Percentiles rank a stretch among this genome's conserved stretches.
Conservation (phyloP, 176 grass and related monocot species). For the Sorghum bicolor region Sorghum_bicolor_NCBIv3 NC_012879.2:58533001-58533500, state of each 20-base stretch:
- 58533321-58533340: constrained; percentile 4
- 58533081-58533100: background rate
- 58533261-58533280: constrained; percentile 38
- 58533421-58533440: constrained; percentile 67
- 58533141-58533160: background rate
- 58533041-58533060: constrained; percentile 50
- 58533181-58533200: background rate
- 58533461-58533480: constrained; percentile 54
- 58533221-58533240: constrained; percentile 41
- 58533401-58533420: constrained; percentile 52
- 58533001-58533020: constrained; percentile 47
- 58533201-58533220: constrained; percentile 29
- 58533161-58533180: background rate
- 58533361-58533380: constrained; percentile 41
- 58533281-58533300: constrained; percentile 18
- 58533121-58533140: background rate
- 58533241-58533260: constrained; percentile 45
- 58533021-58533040: constrained; percentile 29
- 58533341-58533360: constrained; percentile 29
- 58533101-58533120: background rate
- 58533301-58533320: constrained; percentile 4
- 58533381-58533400: constrained; percentile 50
- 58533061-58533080: constrained; percentile 7
- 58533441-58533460: constrained; percentile 46
- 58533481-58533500: constrained; percentile 49